These are phyloP conservation scores for Axilococcus clingmanii DNA, from an alignment of 139 green algal species.

Conservation along the genomic window DNA sequence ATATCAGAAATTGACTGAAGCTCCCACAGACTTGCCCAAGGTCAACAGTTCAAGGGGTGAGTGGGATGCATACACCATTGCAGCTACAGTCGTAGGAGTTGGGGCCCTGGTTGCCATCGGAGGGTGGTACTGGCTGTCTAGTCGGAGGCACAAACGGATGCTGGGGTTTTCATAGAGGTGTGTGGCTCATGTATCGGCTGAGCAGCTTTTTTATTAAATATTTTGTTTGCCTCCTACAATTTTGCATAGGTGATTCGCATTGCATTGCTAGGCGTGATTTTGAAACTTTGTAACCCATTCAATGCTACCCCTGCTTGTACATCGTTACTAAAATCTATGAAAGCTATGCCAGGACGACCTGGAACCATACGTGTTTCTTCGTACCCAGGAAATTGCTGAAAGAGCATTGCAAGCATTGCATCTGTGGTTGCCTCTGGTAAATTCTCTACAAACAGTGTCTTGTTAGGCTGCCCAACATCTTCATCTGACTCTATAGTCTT, in stretches of 20 bases:
- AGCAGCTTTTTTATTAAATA: too few species aligned
- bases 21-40: too few species aligned
- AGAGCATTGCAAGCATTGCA: slow-evolving; percentile 86
- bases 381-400: slow-evolving; percentile 92
- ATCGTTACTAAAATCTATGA: slow-evolving; percentile 87
- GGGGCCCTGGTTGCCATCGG: too few species aligned
- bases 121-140: too few species aligned
- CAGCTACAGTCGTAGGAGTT: too few species aligned
- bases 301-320: slow-evolving; percentile 52
- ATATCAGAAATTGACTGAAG: too few species aligned
- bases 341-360: slow-evolving; percentile 86
- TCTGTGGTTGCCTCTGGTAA: slow-evolving; percentile 78
- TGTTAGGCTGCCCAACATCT: slow-evolving; percentile 61
- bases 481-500: background rate
- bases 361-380: slow-evolving; percentile 84
- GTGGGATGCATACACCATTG: too few species aligned
- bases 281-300: slow-evolving; percentile 85
- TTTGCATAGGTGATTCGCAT: slow-evolving; percentile 90
- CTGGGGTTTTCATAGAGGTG: too few species aligned
- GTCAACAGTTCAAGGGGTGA: too few species aligned
- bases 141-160: too few species aligned
- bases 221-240: too few species aligned
- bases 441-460: slow-evolving; percentile 90
- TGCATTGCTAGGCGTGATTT: slow-evolving; percentile 75
- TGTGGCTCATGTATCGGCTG: too few species aligned